Evolutionary conservation across 2,329 filamentous ascomycete genomes (phyloP).

Genomic region (Hypoxylon sp.): DNA sequence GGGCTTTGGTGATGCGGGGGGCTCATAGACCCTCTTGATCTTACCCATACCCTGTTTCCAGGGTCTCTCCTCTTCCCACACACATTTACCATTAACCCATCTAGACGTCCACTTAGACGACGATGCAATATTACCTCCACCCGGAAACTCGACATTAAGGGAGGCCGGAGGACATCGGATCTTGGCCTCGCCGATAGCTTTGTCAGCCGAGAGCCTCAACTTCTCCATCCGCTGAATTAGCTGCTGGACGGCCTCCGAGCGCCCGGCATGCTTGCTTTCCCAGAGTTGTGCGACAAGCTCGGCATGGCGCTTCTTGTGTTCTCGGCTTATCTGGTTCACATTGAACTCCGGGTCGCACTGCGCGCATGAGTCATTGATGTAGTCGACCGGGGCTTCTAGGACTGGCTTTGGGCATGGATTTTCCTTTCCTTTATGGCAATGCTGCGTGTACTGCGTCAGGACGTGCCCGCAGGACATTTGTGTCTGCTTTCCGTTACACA

Average conservation of each 20-base stretch:
- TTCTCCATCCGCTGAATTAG: constrained; percentile 6
- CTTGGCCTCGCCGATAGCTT: constrained; percentile 16
- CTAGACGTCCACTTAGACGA: constrained; percentile 10
- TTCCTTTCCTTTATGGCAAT: constrained; percentile 21
- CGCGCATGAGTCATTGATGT: constrained; percentile 58
- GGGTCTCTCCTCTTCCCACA: constrained; percentile 31
- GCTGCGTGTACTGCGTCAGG: constrained; percentile 39
- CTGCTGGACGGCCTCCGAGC: constrained; percentile 3
- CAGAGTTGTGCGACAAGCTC: constrained; percentile 48
- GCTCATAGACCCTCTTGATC: background rate
- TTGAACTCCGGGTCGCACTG: constrained; percentile 55
- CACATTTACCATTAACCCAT: constrained; percentile 41
- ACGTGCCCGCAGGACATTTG: constrained; percentile 51
- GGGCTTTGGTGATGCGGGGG: background rate
- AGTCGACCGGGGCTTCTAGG: constrained; percentile 35
- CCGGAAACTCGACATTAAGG: constrained; percentile 30
- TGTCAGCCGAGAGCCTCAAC: constrained; percentile 5
- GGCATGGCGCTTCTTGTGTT: constrained; percentile 11
- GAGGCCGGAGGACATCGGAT: background rate
- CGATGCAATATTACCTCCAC: background rate
- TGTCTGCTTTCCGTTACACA: constrained; percentile 49
- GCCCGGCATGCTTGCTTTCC: constrained; percentile 36
- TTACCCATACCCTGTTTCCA: background rate
- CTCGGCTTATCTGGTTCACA: constrained; percentile 44
- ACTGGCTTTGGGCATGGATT: constrained; percentile 18